Conservation (phyloP, 129 eudicot genomes). For the Solidago caesia region DNA sequence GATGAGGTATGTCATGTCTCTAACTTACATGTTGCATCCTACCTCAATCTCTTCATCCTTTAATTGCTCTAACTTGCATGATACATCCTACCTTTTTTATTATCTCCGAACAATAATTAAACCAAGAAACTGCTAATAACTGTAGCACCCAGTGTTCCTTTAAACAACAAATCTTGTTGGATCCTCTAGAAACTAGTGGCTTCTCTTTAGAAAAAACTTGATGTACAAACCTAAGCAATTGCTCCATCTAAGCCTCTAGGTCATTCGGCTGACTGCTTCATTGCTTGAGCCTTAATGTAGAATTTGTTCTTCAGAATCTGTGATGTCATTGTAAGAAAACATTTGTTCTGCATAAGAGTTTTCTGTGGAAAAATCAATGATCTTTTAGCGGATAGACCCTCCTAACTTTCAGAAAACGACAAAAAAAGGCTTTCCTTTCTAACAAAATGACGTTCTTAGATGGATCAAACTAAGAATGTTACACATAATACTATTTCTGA, state of each 20-base stretch:
- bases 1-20: slow-evolving; percentile 54
- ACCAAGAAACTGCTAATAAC: no score
- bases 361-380: no score
- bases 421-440: slow-evolving; percentile 3
- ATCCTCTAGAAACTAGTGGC: neutral
- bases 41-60: no score
- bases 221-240: neutral
- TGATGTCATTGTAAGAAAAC: neutral
- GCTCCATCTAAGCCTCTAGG: neutral
- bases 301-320: neutral
- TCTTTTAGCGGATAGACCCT: neutral
- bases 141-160: neutral
- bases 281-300: no score
- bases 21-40: no score
- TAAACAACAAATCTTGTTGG: neutral
- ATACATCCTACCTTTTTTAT: no score
- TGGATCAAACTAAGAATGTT: slow-evolving; percentile 3
- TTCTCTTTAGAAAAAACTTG: no score
- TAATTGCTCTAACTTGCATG: no score
- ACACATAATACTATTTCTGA: slow-evolving; percentile 4
- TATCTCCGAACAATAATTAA: no score
- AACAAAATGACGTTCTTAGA: neutral
- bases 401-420: neutral
- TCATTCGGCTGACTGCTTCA: neutral
- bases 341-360: no score